These are phyloP conservation scores for Lasiodiplodia theobromae DNA, from an alignment of 2,329 filamentous ascomycete species.

Conservation along the genomic window DNA sequence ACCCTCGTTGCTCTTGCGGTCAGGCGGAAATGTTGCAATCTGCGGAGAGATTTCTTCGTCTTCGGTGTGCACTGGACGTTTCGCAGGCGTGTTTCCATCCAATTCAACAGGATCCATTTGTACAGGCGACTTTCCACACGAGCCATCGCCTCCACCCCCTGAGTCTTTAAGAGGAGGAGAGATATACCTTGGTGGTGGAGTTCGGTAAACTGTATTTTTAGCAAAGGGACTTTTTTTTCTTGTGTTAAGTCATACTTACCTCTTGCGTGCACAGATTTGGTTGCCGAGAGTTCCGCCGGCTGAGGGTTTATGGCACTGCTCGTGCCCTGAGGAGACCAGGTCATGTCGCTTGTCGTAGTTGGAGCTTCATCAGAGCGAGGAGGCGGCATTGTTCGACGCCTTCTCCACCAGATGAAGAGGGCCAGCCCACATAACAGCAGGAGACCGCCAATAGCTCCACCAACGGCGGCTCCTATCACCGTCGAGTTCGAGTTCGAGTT, in stretches of 20 bases:
- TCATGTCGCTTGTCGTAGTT: background rate
- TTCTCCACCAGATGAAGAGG: background rate
- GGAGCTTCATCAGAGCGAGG: background rate
- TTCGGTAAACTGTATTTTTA: background rate
- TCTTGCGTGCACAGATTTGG: background rate
- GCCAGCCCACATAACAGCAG: background rate
- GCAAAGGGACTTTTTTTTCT: background rate
- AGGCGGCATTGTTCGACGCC: background rate
- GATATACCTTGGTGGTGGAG: background rate
- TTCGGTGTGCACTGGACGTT: no score
- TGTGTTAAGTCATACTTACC: background rate
- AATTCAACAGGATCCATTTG: background rate
- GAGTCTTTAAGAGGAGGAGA: background rate
- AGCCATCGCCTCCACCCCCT: background rate
- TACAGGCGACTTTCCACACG: background rate
- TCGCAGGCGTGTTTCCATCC: no score
- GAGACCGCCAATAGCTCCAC: background rate
- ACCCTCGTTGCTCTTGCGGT: no score
- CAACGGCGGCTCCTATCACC: background rate
- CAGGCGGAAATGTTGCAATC: no score
- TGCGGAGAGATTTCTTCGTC: no score
- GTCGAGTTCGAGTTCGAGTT: background rate
- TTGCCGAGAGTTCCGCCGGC: background rate
- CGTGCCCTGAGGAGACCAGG: background rate
- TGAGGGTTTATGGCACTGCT: background rate